A percentile compares a stretch with the other conserved stretches of the same genome.
Evolutionary conservation across 2,329 filamentous ascomycete genomes (phyloP).

Genomic region (Aspergillus uvarum): DNA sequence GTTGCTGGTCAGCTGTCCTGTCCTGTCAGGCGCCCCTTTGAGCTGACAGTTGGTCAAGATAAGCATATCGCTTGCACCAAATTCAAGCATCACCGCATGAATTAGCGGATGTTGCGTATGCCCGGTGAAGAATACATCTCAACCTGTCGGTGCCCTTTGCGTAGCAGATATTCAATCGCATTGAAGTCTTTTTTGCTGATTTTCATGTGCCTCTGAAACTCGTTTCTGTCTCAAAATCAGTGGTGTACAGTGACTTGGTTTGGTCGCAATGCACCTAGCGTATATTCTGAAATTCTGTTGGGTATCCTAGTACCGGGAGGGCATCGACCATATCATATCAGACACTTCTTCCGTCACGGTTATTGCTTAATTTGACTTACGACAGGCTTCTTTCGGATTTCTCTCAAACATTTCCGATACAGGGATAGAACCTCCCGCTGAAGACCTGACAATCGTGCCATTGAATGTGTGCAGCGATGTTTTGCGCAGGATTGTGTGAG

Average conservation of each 20-base stretch:
- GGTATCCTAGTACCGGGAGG: constrained; percentile 34
- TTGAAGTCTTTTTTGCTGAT: constrained; percentile 82
- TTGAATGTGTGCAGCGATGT: constrained; percentile 11
- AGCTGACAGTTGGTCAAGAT: background rate
- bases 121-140: constrained; percentile 77
- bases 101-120: constrained; percentile 68
- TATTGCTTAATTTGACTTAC: constrained; percentile 48
- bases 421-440: constrained; percentile 84
- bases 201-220: constrained; percentile 70
- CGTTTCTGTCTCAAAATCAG: constrained; percentile 51
- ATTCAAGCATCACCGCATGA: background rate
- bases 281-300: constrained; percentile 43
- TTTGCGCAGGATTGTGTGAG: background rate
- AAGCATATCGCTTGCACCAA: background rate
- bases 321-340: constrained; percentile 8
- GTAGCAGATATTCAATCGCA: constrained; percentile 79
- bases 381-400: constrained; percentile 74
- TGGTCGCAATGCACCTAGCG: constrained; percentile 36
- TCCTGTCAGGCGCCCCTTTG: too few species aligned
- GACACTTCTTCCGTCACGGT: background rate
- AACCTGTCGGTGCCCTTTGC: constrained; percentile 78
- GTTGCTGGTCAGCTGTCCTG: background rate
- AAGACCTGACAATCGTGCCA: constrained; percentile 70
- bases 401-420: constrained; percentile 82
- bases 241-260: background rate